Evolutionary conservation across 2,329 filamentous ascomycete species (phyloP), one percentile per base, ranked within the genome.

Genomic region (Calonectria hawksworthii): DNA sequence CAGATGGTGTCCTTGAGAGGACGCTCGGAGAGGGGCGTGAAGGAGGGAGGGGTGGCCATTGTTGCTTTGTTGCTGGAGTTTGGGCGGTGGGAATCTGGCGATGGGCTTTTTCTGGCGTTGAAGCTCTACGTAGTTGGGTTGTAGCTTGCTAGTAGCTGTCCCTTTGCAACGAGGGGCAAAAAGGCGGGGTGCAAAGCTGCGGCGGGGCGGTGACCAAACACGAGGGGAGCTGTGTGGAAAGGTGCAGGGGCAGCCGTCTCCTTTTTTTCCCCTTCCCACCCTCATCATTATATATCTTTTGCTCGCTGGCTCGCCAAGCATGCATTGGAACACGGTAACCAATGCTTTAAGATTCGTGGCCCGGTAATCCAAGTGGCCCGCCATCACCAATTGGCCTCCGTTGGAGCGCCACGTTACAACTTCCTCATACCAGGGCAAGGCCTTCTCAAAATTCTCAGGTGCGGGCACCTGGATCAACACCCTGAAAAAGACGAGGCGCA

Each of bases 1-100:
- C 92, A 93, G 86, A 99, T 94, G 78, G 96, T 99, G 90, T 97
- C 95, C 88, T 96, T 95, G 86, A 98, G 88, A 54, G 95, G 95
- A 80, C 97, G 95, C 82, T 96, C 90, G 84, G 93, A 91, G 79
- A 99, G 92, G 76, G 95, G 92, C 72, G 96, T 94, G 86, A 93
- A 94, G 51, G 84, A 80, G 78, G 87, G 84, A 38, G 79, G 80
- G 21, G 79, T 78, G 77, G 85, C 85, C 89, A 90, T 90, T 79
- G 72, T 83, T 76, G 70, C 63, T 47, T 21, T 72, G 67, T 32
- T 59, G 54, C 66, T 41, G 56, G 54, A 21, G 32, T 13, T 41
- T 44, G 32, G 34, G 23, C 34, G 23, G 26, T 47, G 41, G 36
- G 38, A 66, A 34, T 36, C 38, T 41, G n/a, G 51, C 23, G 30